Evolutionary conservation across 2,329 filamentous ascomycete species (phyloP), one percentile per base, ranked within the genome.

Genomic region (Dactylellina drechsleri): DNA sequence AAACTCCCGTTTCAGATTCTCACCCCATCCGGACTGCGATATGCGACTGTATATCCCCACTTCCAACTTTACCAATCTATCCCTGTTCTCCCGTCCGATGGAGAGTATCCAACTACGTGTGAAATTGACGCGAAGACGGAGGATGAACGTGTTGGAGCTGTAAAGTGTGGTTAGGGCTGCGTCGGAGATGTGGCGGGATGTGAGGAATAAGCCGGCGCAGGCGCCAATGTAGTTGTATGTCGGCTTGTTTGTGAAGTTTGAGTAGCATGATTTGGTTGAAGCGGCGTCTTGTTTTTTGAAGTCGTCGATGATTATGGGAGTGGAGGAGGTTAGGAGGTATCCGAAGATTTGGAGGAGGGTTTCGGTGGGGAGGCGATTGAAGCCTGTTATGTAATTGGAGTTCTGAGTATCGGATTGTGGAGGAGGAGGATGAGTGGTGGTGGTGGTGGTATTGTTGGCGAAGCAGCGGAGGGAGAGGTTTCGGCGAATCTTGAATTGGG

Each of bases 191-290:
- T 70, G 49, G 10, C 45, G 59, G 28, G 59, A 60, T 10, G 66
- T 47, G 0, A 70, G 50, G 66, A 70, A 70, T 15, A 70, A 26
- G 2, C 66, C 66, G 26, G 23, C 23, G 4, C 36, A 45, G 3
- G 66, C 57, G 26, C 66, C 66, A 58, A 70, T 70, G 28, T 70
- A 56, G 58, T 70, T 60, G 28, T 70, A 62, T 18, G 53, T 52
- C 2, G 50, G 16, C 8, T 50, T 36, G 41, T 70, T 70, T 4
- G 23, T 61, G 15, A 70, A 70, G 12, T 57, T 50, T 1, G n/a
- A 18, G 28, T 70, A 70, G 15, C 28, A 56, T 18, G 49, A 47
- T 5, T 49, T 70, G 12, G 57, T 49, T 1, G 41, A 43, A 1
- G 58, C 56, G 3, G 43, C 57, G 45, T 70, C 66, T 16, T 70